Percentiles rank a stretch among this genome's conserved stretches.
Evolutionary conservation across 495 filamentous ascomycete species (phyloP).

Genomic region (Cercophora scortea): DNA sequence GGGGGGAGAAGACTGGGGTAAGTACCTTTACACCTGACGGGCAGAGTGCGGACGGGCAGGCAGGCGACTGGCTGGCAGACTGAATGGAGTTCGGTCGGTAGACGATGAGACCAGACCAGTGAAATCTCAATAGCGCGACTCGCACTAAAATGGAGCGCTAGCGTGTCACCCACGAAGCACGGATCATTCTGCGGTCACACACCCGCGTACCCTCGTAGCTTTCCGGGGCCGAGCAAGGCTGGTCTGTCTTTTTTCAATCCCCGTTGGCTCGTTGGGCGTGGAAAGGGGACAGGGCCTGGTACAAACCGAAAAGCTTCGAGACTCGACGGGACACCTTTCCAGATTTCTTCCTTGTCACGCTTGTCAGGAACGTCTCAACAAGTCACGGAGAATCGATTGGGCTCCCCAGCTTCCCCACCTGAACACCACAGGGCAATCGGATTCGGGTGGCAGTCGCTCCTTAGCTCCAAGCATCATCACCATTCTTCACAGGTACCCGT

Average conservation of each 20-base stretch:
- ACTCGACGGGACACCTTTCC: neutral
- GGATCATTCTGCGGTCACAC: neutral
- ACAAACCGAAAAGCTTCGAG: no score
- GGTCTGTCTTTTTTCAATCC: neutral
- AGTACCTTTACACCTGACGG: conserved; percentile 2
- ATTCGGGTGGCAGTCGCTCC: no score
- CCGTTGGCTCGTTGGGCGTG: neutral
- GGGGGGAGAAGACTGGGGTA: conserved; percentile 16
- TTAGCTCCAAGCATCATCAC: no score
- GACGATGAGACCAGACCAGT: neutral
- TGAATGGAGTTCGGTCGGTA: no score
- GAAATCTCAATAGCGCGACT: conserved; percentile 16
- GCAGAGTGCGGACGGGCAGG: no score
- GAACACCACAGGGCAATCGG: neutral
- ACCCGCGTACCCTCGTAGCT: no score
- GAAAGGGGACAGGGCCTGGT: neutral
- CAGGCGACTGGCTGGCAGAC: no score
- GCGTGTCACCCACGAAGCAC: conserved; percentile 2
- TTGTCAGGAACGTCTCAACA: neutral
- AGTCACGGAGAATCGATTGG: conserved; percentile 1
- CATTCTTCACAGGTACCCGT: neutral
- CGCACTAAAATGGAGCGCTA: conserved; percentile 6
- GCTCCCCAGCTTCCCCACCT: conserved; percentile 6
- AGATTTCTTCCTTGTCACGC: neutral
- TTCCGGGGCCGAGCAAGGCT: no score